Conservation (phyloP, 1,284 basidiomycete species). For the Austroboletus niveus region DNA sequence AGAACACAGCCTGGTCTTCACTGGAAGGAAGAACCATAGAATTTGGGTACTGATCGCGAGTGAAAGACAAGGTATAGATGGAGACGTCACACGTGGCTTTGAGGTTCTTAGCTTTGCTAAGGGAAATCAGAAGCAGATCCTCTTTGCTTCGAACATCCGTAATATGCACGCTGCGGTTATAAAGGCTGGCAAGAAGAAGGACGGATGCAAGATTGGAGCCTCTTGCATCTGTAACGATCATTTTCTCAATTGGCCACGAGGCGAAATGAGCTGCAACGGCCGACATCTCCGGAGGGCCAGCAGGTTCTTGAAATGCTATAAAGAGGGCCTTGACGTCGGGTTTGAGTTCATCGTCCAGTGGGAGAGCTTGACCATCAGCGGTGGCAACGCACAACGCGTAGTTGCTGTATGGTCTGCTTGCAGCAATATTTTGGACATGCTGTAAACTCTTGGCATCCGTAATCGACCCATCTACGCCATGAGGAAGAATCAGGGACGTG, state of each 20-base stretch:
- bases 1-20: constrained; percentile 83
- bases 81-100: constrained; percentile 97
- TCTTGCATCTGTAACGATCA: constrained; percentile 92
- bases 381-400: constrained; percentile 83
- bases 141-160: constrained; percentile 90
- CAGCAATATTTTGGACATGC: constrained; percentile 62
- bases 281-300: constrained; percentile 49
- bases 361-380: constrained; percentile 62
- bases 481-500: constrained; percentile 75
- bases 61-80: constrained; percentile 92
- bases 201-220: constrained; percentile 93
- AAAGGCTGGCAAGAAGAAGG: constrained; percentile 88
- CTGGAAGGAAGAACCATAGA: constrained; percentile 70
- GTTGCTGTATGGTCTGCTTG: constrained; percentile 75
- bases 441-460: constrained; percentile 71
- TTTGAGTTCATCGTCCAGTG: constrained; percentile 72
- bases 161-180: constrained; percentile 89
- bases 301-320: constrained; percentile 70
- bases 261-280: constrained; percentile 86
- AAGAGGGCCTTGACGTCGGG: constrained; percentile 83
- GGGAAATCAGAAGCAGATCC: constrained; percentile 87
- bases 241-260: constrained; percentile 89
- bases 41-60: constrained; percentile 69
- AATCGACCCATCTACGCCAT: constrained; percentile 62
- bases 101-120: constrained; percentile 93